Percentiles rank a stretch among this genome's conserved stretches.
Conservation (phyloP, 805 yeast genomes). For the Scheffersomyces coipomensis region DNA sequence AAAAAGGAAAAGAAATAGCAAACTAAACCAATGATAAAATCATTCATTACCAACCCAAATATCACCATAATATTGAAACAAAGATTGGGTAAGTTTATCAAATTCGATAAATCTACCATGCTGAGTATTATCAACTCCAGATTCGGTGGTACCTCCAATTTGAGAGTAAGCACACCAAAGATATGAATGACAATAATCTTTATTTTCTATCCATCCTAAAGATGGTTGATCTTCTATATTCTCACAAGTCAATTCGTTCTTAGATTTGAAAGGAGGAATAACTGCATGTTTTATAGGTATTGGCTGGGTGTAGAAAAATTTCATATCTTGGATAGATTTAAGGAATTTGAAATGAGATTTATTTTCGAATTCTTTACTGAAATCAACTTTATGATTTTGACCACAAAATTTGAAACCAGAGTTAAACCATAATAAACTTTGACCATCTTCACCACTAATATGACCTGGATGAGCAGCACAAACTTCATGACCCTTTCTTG, state of each 20-base stretch:
- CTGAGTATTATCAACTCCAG: slow-evolving; percentile 32
- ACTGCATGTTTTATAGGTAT: slow-evolving; percentile 21
- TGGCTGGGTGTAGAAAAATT: slow-evolving; percentile 26
- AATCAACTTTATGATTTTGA: slow-evolving; percentile 26
- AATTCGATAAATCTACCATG: slow-evolving; percentile 45
- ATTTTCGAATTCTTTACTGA: slow-evolving; percentile 23
- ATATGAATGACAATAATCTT: slow-evolving; percentile 51
- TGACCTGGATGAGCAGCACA: slow-evolving; percentile 46
- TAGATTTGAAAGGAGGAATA: slow-evolving; percentile 48
- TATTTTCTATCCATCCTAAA: slow-evolving; percentile 50
- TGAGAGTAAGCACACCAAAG: slow-evolving; percentile 61
- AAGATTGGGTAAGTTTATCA: slow-evolving; percentile 20
- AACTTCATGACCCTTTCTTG: slow-evolving; percentile 30
- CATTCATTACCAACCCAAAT: slow-evolving; percentile 48
- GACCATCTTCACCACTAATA: slow-evolving; percentile 28
- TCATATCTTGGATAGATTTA: slow-evolving; percentile 21
- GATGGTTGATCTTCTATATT: slow-evolving; percentile 43
- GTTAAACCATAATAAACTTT: slow-evolving; percentile 37
- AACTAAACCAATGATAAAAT: neutral
- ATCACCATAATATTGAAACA: slow-evolving; percentile 45
- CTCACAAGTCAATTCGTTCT: slow-evolving; percentile 25
- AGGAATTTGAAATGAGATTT: slow-evolving; percentile 20
- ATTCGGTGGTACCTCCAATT: slow-evolving; percentile 46
- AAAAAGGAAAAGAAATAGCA: too few relatives aligned
- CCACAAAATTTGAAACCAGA: slow-evolving; percentile 42